Evolutionary conservation across 202 grass and related monocot genomes (phyloP), one percentile per base, ranked within the genome.

Genomic region (Brachypodium distachyon): DNA sequence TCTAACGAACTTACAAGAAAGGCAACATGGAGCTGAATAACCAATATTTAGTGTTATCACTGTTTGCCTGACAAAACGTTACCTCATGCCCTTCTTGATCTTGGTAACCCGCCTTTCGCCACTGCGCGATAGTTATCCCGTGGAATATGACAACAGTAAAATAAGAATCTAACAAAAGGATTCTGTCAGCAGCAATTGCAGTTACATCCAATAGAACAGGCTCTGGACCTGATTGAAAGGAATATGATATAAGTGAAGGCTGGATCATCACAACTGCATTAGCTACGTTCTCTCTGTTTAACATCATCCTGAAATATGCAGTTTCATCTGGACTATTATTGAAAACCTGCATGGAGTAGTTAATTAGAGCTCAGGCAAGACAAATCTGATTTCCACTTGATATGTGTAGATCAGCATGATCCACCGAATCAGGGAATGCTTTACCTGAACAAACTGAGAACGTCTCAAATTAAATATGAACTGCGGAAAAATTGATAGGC

Each of bases 251-350:
- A 83, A 97, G 88, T 62, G 94, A 94, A 81, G 91, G 94, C 76
- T 97, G 94, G 82, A 97, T 90, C 91, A 97, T 97, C 70, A 97
- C 88, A 84, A 94, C 82, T 74, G 91, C 84, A 90, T 94, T 97
- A 12, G 84, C 65, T 47, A 97, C 89, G 73, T 79, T 88, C 73
- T 97, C 91, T 78, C 88, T 87, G 49, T 97, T 80, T 51, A 97
- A 84, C 75, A 97, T 91, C 88, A 97, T 94, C 81, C 94, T 94
- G 80, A 92, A 94, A 87, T 97, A 97, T 72, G 94, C 94, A 81
- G 94, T 97, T 88, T 97, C 94, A 87, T 97, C 91, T 5, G 94
- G 91, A 74, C 94, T 97, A 36, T 97, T 97, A 78, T 90, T 94
- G 68, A 97, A 97, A 58, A 97, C 94, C 94, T 97, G 79, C 75